Conservation (phyloP, 2,329 filamentous ascomycete species). For the Pezizomycotina sp. region DNA sequence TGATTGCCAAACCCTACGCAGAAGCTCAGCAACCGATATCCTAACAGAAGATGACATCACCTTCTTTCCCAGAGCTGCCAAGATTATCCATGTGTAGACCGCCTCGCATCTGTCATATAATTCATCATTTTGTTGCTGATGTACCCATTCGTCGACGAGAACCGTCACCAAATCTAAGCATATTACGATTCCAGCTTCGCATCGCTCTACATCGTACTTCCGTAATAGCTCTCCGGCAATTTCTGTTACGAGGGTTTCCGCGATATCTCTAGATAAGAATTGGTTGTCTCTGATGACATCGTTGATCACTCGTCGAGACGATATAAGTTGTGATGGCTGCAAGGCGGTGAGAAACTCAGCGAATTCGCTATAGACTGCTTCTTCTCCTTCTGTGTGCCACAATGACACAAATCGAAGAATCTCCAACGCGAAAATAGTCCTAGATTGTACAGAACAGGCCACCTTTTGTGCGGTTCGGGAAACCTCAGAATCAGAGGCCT, state of each 20-base stretch:
- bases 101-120: constrained; percentile 53
- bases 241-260: no score
- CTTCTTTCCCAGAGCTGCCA: constrained; percentile 47
- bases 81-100: constrained; percentile 63
- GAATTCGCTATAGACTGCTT: constrained; percentile 20
- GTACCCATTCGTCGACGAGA: constrained; percentile 46
- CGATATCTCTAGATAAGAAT: constrained; percentile 31
- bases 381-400: constrained; percentile 10
- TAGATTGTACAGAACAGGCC: constrained; percentile 20
- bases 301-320: constrained; percentile 21
- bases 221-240: constrained; percentile 35
- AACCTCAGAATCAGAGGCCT: constrained; percentile 17
- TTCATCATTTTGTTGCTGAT: constrained; percentile 37
- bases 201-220: constrained; percentile 48
- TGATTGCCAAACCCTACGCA: constrained; percentile 56
- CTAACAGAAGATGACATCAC: constrained; percentile 55
- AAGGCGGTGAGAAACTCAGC: constrained; percentile 20
- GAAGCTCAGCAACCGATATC: constrained; percentile 47
- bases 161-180: constrained; percentile 52
- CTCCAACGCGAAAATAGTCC: constrained; percentile 19
- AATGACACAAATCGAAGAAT: constrained; percentile 20
- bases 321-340: constrained; percentile 20
- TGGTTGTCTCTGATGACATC: constrained; percentile 24
- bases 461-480: constrained; percentile 21
- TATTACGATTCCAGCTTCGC: constrained; percentile 53